Conservation (phyloP, 352 stramenopile genomes). For the Phytophthora sansomeana region DNA sequence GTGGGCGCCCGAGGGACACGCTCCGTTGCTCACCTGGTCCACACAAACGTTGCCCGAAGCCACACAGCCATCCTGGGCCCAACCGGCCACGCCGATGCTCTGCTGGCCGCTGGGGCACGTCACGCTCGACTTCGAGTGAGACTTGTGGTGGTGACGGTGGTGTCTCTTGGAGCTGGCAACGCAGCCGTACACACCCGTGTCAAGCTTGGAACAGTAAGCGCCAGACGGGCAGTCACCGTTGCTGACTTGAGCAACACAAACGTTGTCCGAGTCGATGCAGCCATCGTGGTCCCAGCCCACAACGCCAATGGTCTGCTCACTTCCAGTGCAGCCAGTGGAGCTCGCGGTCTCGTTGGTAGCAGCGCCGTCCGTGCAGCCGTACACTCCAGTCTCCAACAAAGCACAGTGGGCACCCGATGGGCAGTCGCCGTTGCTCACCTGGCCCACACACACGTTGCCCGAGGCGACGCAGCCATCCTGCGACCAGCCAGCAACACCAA, state of each 20-base stretch:
- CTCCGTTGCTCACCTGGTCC: too few species aligned
- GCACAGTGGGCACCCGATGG: conserved; percentile 24
- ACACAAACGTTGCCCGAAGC: too few species aligned
- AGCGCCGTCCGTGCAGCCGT: conserved; percentile 18
- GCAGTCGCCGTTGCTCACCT: conserved; percentile 23
- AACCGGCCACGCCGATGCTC: too few species aligned
- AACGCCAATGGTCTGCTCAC: too few species aligned
- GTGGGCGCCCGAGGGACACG: too few species aligned
- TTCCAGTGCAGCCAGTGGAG: conserved; percentile 2
- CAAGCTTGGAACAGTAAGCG: conserved; percentile 24
- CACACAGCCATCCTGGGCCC: too few species aligned
- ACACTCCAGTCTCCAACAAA: conserved; percentile 23
- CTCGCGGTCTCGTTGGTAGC: conserved; percentile 9
- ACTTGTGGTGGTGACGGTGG: conserved; percentile 6
- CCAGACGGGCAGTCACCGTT: conserved; percentile 7
- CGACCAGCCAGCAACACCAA: conserved; percentile 15
- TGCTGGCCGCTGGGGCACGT: too few species aligned
- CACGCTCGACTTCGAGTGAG: too few species aligned
- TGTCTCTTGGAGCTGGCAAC: conserved; percentile 18
- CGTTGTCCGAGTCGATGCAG: too few species aligned
- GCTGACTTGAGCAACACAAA: too few species aligned
- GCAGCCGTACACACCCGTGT: too few species aligned
- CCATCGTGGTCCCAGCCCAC: too few species aligned
- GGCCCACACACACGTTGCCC: conserved; percentile 20
- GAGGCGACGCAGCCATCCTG: conserved; percentile 8